Conservation (phyloP, 2,329 filamentous ascomycete genomes). For the Penicillium sp. region DNA sequence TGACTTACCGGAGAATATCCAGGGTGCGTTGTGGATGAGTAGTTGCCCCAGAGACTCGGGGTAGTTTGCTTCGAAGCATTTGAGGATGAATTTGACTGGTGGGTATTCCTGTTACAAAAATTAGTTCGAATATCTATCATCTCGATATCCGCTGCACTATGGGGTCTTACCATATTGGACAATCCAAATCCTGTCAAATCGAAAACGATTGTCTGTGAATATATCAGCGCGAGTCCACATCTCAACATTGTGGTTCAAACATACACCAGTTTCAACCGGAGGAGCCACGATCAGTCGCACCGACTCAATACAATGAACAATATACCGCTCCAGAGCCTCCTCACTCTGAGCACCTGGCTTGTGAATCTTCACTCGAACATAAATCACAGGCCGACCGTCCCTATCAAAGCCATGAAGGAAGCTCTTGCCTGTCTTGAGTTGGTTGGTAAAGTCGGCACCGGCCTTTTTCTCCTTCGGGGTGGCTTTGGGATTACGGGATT, state of each 20-base stretch:
- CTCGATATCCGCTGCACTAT: too few relatives aligned
- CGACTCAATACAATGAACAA: conserved; percentile 87
- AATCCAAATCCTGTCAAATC: conserved; percentile 90
- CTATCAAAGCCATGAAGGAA: conserved; percentile 22
- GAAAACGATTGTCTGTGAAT: conserved; percentile 73
- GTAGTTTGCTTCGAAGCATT: conserved; percentile 97
- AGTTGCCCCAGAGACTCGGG: conserved; percentile 85
- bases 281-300: conserved; percentile 71
- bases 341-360: conserved; percentile 78
- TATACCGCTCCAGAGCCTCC: conserved; percentile 77
- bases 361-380: conserved; percentile 77
- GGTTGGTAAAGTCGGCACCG: conserved; percentile 18
- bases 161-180: conserved; percentile 73
- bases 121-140: too few relatives aligned
- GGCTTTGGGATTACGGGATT: conserved; percentile 48
- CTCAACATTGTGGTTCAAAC: conserved; percentile 29
- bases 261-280: conserved; percentile 82
- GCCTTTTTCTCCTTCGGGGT: conserved; percentile 15
- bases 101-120: conserved; percentile 66
- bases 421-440: conserved; percentile 21
- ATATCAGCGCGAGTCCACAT: conserved; percentile 6
- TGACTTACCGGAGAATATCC: conserved; percentile 81
- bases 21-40: conserved; percentile 89
- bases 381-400: conserved; percentile 69
- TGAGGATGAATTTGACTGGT: conserved; percentile 97